Evolutionary conservation across 768 basidiomycete genomes (phyloP).

Genomic region (Boletus bicolor): DNA sequence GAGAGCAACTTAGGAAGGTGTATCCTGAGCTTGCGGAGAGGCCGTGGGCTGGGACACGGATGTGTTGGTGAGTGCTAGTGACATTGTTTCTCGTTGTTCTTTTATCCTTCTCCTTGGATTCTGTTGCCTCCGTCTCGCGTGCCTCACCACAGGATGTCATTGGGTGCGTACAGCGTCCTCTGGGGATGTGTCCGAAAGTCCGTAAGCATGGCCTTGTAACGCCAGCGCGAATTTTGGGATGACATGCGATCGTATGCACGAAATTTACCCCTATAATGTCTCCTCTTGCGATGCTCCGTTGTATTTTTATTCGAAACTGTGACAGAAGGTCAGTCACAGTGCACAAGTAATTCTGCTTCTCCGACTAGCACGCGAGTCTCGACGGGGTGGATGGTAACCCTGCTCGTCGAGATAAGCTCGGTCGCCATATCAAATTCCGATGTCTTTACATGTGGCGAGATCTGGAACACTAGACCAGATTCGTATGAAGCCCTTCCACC

Average conservation of each 20-base stretch:
- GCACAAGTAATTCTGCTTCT: not conserved
- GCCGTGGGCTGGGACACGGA: conserved; percentile 65
- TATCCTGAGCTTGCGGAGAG: conserved; percentile 79
- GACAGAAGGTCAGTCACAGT: not conserved
- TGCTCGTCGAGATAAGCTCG: not conserved
- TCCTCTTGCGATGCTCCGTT: not conserved
- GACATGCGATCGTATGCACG: not conserved
- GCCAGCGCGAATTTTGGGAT: not conserved
- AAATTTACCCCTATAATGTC: not conserved
- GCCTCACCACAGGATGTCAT: no score
- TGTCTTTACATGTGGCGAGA: not conserved
- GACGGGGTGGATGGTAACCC: not conserved
- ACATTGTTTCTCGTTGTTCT: not conserved
- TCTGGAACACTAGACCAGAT: not conserved
- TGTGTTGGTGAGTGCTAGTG: conserved; percentile 73
- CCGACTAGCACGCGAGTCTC: no score
- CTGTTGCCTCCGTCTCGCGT: not conserved
- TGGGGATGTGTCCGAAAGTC: not conserved
- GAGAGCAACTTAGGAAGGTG: conserved; percentile 49
- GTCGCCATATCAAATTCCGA: not conserved
- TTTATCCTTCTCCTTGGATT: not conserved
- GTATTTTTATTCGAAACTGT: not conserved
- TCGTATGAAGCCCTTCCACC: not conserved
- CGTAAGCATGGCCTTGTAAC: no score
- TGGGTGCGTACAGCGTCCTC: not conserved